These are phyloP conservation scores for Silybum marianum DNA, from an alignment of 129 eudicot species.

Conservation along the genomic window DNA sequence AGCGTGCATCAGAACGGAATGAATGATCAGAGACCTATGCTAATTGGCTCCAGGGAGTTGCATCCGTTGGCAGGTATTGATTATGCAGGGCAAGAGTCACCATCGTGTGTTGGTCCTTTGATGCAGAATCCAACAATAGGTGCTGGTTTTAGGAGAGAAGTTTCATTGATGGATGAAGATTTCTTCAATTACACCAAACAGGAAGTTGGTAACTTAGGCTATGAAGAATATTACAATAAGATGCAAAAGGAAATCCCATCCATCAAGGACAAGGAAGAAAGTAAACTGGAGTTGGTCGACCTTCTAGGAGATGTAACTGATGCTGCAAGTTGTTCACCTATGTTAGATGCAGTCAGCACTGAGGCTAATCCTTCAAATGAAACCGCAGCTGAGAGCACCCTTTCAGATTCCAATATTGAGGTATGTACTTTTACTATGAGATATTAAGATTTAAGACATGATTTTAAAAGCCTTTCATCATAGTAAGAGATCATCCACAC, in stretches of 20 bases:
- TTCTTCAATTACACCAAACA: constrained; percentile 35
- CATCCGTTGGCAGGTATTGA: constrained; percentile 18
- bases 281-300: constrained; percentile 40
- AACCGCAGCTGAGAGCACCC: constrained; percentile 39
- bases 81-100: constrained; percentile 20
- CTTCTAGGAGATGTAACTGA: constrained; percentile 31
- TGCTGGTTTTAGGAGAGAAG: constrained; percentile 41
- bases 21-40: constrained; percentile 22
- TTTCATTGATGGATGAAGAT: constrained; percentile 54
- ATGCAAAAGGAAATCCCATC: constrained; percentile 26
- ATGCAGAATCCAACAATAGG: constrained; percentile 34
- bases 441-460: neutral
- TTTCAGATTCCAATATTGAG: constrained; percentile 46
- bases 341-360: constrained; percentile 31
- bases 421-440: constrained; percentile 31
- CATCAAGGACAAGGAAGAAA: constrained; percentile 29
- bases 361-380: constrained; percentile 35
- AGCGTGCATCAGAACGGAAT: constrained; percentile 28
- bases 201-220: constrained; percentile 19
- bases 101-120: constrained; percentile 20
- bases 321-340: constrained; percentile 22
- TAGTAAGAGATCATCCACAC: neutral
- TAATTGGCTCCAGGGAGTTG: constrained; percentile 15
- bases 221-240: constrained; percentile 26
- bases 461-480: constrained; percentile 3